Evolutionary conservation across 345 rosid genomes (phyloP).

Genomic region (Gossypium anomalum): DNA sequence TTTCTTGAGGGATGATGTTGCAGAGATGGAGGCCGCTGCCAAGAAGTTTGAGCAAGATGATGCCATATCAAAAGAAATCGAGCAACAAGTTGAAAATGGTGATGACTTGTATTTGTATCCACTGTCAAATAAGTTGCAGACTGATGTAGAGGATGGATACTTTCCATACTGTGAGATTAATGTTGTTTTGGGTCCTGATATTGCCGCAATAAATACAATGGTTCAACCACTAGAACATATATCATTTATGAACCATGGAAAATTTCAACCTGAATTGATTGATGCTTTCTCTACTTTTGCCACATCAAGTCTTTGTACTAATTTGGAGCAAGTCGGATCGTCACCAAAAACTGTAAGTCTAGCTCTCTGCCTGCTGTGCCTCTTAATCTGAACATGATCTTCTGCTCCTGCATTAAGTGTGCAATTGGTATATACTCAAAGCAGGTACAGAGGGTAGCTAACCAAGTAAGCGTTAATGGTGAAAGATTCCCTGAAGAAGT

Average conservation of each 20-base stretch:
- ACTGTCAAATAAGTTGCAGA: conserved; percentile 30
- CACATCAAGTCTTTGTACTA: conserved; percentile 44
- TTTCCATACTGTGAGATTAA: conserved; percentile 61
- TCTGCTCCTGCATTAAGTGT: not conserved
- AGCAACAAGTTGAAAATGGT: conserved; percentile 30
- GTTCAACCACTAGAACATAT: conserved; percentile 20
- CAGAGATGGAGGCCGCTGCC: conserved; percentile 82
- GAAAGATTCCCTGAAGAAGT: conserved; percentile 36
- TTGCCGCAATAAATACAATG: conserved; percentile 12
- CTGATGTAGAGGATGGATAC: conserved; percentile 51
- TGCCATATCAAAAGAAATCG: conserved; percentile 34
- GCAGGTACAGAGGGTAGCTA: conserved; percentile 46
- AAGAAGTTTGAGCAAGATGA: conserved; percentile 67
- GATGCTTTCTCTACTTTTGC: conserved; percentile 37
- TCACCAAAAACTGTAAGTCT: conserved; percentile 50
- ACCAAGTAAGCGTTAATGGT: conserved; percentile 34
- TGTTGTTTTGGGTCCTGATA: conserved; percentile 26
- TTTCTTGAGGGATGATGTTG: conserved; percentile 69
- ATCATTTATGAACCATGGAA: conserved; percentile 19
- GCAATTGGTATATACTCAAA: conserved; percentile 5
- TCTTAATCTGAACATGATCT: not conserved
- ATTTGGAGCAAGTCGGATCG: conserved; percentile 36
- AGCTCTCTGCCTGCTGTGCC: conserved; percentile 13
- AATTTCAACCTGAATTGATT: conserved; percentile 17
- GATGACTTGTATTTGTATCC: conserved; percentile 55